Base-by-base conservation (phyloP, 768 basidiomycete species). In the Podaxis carcinomalis region DNA sequence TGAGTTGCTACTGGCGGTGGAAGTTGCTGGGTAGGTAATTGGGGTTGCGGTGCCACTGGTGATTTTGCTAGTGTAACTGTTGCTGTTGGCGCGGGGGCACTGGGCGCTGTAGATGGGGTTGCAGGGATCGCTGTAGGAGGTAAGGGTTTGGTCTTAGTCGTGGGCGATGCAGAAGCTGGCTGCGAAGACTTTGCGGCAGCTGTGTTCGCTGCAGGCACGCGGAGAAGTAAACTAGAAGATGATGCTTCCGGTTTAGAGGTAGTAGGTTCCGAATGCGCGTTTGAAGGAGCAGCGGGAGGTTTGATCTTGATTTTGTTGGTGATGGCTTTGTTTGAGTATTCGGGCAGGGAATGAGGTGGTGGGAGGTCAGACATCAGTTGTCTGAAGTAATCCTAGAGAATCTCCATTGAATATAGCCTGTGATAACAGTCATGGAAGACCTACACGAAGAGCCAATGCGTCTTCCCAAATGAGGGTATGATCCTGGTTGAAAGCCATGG, bases 401-500 rank as follows among this genome's bases (percentile, higher is more conserved):
- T 27, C 23, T 4, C 47, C 19, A 16, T 19, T 44, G 23, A 16
- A 11, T 23, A 25, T 23, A 25, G 19, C 11, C 40, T 2, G 10
- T 27, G 23, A 23, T 13, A 14, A 49, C 10, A 25, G 47, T 21
- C 7, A 3, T 25, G 47, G 47, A 49, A 58, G 51, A 74, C 80
- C 37, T 70, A 91, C 92, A 67, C 85, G 79, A 25, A 94, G 80
- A 2, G 76, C 72, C 19, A 80, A 69, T 19, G 92, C 91, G 66
- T 92, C 90, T 66, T 90, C 85, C 87, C 90, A 93, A 28, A 94
- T 90, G 58, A 74, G 81, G 27, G 89, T 92, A 68, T 89, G 86
- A 28, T 96, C 94, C 68, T 84, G 86, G 66, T 98, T 98, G 75
- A 95, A 98, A 60, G 82, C 74, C 70, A 92, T 79, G 9, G 94